Base-by-base conservation (phyloP, 208 protist genomes). In the Trypanosoma scelopori region DNA sequence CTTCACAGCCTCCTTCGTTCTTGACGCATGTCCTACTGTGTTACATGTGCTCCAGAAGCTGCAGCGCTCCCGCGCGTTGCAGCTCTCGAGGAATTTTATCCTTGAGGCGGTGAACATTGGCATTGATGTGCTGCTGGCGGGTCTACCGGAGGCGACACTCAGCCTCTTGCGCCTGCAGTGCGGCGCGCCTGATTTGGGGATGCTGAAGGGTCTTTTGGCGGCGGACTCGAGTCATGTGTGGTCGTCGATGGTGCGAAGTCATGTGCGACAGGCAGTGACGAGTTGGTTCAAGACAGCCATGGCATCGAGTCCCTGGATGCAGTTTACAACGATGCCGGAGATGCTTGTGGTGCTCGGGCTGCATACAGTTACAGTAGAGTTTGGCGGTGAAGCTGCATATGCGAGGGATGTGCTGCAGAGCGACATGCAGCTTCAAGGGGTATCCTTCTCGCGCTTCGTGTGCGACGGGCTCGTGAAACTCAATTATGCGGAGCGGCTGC, bases 391-490 rank as follows among this genome's bases (percentile, higher is more conserved):
- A 35, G 59, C 58, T 3, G 47, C 78, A 35, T 76, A 86, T 59
- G 82, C 84, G 5, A 74, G 69, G 23, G 84, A 92, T 51, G 52
- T 94, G 39, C 76, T 94, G 27, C 32, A 50, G 2, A 15, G 41
- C 15, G 4, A 41, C 27, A 12, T 55, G 66, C 61, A 74, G 57
- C 37, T 20, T 46, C 12, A 74, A 70, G 15, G 68, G 69, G 41
- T 53, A 70, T 46, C 51, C 16, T 63, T 92, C 52, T 68, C 92
- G 62, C 88, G 79, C 1, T 85, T 92, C 62, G 73, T 81, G 15
- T 85, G 80, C 39, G 81, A 89, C 43, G 74, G 59, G 2, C 60
- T 90, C 22, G 85, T 92, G 57, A 86, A 80, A 48, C 67, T 91
- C 13, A 74, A 80, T 4, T 92, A 91, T 55, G 69, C 75, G 3